Evolutionary conservation across 352 stramenopile species (phyloP), one percentile per base, ranked within the genome.

Genomic region (Globisporangium irregulare): DNA sequence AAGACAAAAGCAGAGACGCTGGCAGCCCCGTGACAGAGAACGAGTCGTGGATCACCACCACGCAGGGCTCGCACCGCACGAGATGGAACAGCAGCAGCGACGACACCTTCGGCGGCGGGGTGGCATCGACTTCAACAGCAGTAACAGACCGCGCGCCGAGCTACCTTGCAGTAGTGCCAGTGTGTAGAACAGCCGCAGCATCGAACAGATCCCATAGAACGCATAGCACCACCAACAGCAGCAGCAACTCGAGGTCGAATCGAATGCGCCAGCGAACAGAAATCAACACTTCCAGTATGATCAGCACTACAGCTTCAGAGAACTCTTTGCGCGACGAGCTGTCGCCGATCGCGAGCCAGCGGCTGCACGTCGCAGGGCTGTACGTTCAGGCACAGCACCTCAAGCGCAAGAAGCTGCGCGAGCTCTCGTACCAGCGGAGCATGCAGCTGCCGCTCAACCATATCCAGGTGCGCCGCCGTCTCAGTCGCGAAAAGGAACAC

Each of bases 361-460:
- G 66, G 2, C 24, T 66, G 59, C 50, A 55, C 36, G 66, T 60
- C 27, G 66, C 59, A 18, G 34, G 57, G 8, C 58, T 62, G 22
- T 71, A 66, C 27, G 22, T 15, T 5, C 65, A 60, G 4, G 34
- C 57, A 15, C 48, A 62, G 34, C 58, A 53, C 4, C 12, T 66
- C 29, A 62, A 51, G 24, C 50, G 9, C n/a, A 43, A 24, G 32
- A 38, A 65, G 18, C 51, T 67, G 25, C 66, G 50, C 10, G 51
- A 54, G 15, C 29, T 62, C 22, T 46, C 50, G 59, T 36, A 38
- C 48, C 25, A 70, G 27, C 20, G 34, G 36, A 53, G 48, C 32
- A 59, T 64, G 41, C 64, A 59, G 18, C 36, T 59, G 29, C 64
- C 58, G 24, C 57, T 70, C n/a, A 64, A 20, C 41, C 58, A 71